Evolutionary conservation across 352 stramenopile genomes (phyloP), one percentile per base, ranked within the genome.

Genomic region (Phytopythium cucurbitacearum): DNA sequence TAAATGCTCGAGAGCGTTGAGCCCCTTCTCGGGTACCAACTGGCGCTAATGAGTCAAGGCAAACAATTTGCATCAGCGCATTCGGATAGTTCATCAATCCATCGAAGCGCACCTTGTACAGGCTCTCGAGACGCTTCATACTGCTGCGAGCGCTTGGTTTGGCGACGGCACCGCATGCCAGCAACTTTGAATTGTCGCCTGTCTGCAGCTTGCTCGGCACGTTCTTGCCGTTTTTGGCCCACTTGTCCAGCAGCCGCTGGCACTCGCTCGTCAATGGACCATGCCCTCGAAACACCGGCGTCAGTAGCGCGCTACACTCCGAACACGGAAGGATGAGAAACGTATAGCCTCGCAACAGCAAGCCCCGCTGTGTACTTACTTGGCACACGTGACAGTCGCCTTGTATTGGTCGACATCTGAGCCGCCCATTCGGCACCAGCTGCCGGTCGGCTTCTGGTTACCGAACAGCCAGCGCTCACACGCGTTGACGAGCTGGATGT

Each of bases 331-430:
- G 9, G 40, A 9, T 39, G 11, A 48, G 51, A 48, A 3, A 10
- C 0, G 9, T 5, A 0, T 12, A 11, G n/a, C 10, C 3, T 37
- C 44, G 21, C 7, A 13, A 39, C 28, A 3, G 15, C n/a, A 33
- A 44, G 8, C 15, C 4, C 33, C 13, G 13, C 46, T 6, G 12
- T 15, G 51, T 32, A 77, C 78, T 60, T 70, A 94, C 83, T 91
- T 94, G 4, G 84, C 67, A 49, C 85, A 94, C 4, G 75, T 81
- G 32, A 87, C 77, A 1, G 85, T 94, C 3, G 82, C 65, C 48
- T 94, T 94, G 67, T 87, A 94, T 55, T 85, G 81, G 32, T 93
- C 81, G 10, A 82, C 64, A 0, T 62, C 65, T 3, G 62, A 76
- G 6, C 73, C 77, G 43, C 70, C 71, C 3, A 63, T 41, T 46